These are phyloP conservation scores for Dothideomycetes sp. DNA, from an alignment of 2,329 filamentous ascomycete genomes.

Conservation along the genomic window DNA sequence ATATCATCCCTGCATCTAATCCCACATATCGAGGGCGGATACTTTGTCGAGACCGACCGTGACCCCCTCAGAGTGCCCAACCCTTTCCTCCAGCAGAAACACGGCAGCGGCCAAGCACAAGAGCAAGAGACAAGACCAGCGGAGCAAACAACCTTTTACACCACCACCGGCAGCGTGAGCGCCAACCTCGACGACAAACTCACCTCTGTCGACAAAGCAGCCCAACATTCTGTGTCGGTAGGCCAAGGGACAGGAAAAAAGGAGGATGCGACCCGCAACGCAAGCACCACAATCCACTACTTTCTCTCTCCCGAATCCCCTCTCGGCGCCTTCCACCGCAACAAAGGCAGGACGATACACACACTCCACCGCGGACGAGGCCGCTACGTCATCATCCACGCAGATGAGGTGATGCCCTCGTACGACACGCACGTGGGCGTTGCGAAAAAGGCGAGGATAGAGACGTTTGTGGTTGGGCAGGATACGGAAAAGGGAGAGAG, in stretches of 20 bases:
- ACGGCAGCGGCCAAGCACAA: conserved; percentile 5
- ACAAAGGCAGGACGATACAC: conserved; percentile 51
- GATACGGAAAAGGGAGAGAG: conserved; percentile 48
- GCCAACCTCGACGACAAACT: conserved; percentile 12
- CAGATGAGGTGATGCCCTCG: conserved; percentile 29
- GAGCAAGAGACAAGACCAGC: background rate
- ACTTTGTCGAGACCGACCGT: conserved; percentile 52
- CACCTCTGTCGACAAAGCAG: conserved; percentile 21
- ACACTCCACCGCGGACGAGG: conserved; percentile 53
- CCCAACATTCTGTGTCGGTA: conserved; percentile 17
- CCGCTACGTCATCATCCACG: conserved; percentile 53
- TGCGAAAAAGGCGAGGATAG: conserved; percentile 38
- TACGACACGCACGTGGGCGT: conserved; percentile 8
- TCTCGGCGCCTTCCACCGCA: conserved; percentile 52
- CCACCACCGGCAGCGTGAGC: conserved; percentile 24
- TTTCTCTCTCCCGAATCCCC: conserved; percentile 46
- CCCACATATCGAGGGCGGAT: conserved; percentile 53
- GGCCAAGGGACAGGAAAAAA: background rate
- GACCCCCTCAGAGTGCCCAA: conserved; percentile 42
- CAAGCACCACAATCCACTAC: conserved; percentile 55
- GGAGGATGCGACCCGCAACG: conserved; percentile 30
- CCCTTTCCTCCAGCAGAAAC: conserved; percentile 34
- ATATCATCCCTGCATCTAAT: conserved; percentile 38
- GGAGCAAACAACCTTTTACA: conserved; percentile 14
- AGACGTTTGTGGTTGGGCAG: conserved; percentile 53